Base-by-base conservation (phyloP, 2,329 filamentous ascomycete genomes). In the Claviceps pazoutovae region DNA sequence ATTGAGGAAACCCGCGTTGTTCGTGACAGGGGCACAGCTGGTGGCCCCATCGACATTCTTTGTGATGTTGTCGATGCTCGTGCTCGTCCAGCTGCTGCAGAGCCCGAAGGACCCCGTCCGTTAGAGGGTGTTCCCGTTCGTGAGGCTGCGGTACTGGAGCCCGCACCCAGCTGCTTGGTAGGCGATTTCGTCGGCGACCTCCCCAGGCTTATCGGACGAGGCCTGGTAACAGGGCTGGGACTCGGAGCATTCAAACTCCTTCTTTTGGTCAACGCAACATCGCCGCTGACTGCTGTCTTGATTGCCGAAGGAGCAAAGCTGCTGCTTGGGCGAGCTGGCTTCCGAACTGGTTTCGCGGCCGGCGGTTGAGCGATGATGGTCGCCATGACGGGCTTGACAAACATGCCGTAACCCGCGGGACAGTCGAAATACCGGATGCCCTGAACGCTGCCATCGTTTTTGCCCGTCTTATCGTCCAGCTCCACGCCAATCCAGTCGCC, bases 401-500 rank as follows among this genome's bases (percentile, higher is more conserved):
- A 97, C 80, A 98, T 93, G 63, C 82, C 82, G 57, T 74, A 74
- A 42, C 74, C 88, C 80, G 78, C 83, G 68, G 64, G 76, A 69
- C 91, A 97, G 48, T 90, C 81, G 60, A 95, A 97, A 65, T 97
- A 97, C 19, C 88, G 76, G 63, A 88, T 79, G 55, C 88, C 90
- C 66, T 91, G 80, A 46, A 97, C 88, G 51, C 86, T 84, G 57
- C 91, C 91, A 74, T 97, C 88, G 61, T 97, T 97, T 73, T 97
- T 97, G 36, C 93, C 91, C 19, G 78, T 80, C 50, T 83, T 74
- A 46, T 88, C 84, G 50, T 88, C 82, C 52, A 97, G 79, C 71
- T 95, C 90, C 54, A 97, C 79, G 57, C 91, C 91, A 54, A 96
- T 75, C 88, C 90, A 97, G 55, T 86, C 82, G 56, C 90, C 91